Evolutionary conservation across 805 yeast species (phyloP).

Genomic region (Ogataea trehaloabstinens): DNA sequence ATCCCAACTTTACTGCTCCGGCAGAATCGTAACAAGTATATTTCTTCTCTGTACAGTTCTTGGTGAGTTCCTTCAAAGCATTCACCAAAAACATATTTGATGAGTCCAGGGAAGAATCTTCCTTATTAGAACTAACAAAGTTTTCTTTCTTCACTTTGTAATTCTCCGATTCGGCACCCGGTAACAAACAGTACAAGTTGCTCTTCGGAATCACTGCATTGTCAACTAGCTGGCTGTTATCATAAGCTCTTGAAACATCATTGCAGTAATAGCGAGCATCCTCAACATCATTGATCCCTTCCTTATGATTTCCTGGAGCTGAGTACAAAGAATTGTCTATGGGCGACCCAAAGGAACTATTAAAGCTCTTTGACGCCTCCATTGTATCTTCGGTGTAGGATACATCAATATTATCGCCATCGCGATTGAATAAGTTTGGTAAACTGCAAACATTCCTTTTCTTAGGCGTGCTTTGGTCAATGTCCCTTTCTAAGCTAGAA

Average conservation of each 20-base stretch:
- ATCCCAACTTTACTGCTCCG: neutral
- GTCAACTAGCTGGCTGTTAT: neutral
- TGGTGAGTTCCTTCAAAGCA: neutral
- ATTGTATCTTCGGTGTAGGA: neutral
- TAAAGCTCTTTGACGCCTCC: neutral
- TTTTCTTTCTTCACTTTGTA: neutral
- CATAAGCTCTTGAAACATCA: neutral
- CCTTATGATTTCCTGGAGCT: neutral
- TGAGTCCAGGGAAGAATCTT: neutral
- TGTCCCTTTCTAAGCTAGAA: neutral
- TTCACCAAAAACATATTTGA: neutral
- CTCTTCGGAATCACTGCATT: neutral
- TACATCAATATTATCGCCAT: neutral
- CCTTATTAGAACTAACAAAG: neutral
- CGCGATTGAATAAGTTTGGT: neutral
- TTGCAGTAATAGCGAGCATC: neutral
- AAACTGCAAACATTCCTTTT: slow-evolving; percentile 1
- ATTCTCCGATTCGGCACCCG: neutral
- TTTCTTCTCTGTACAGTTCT: neutral
- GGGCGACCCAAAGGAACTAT: neutral
- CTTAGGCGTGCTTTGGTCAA: neutral
- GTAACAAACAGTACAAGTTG: neutral
- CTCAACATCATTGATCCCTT: neutral
- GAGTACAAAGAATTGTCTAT: slow-evolving; percentile 1
- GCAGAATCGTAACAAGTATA: neutral